Evolutionary conservation across 306 rosid species (phyloP).

Genomic region (Amphicarpaea edgeworthii): DNA sequence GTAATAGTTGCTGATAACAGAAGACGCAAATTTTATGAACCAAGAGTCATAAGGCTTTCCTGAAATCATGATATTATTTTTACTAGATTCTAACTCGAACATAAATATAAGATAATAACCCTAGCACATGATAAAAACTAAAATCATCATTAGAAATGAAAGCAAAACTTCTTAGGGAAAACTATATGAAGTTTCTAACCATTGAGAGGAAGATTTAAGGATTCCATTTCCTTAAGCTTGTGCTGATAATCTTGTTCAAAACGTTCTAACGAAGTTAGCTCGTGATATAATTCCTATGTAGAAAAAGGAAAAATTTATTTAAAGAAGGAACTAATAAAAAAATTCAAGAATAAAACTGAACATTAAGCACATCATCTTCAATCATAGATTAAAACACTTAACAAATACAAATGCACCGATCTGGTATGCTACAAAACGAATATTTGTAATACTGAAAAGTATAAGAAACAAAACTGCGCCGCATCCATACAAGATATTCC

Average conservation of each 20-base stretch:
- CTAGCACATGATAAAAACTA: conserved; percentile 19
- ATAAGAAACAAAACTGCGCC: conserved; percentile 20
- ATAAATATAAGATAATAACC: not conserved
- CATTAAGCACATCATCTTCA: conserved; percentile 13
- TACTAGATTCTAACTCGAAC: not conserved
- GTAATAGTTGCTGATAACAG: not conserved
- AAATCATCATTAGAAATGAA: not conserved
- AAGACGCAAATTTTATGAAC: not conserved
- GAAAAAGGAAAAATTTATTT: conserved; percentile 32
- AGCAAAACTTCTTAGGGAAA: not conserved
- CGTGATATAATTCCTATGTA: conserved; percentile 85
- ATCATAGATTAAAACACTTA: conserved; percentile 4
- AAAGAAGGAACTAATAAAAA: not conserved
- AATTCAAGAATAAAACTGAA: conserved; percentile 9
- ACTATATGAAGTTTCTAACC: conserved; percentile 60
- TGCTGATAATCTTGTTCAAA: conserved; percentile 84
- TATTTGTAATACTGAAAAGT: not conserved
- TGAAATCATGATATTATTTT: too few relatives aligned
- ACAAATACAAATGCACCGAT: not conserved
- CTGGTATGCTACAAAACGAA: conserved; percentile 24
- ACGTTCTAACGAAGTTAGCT: conserved; percentile 70
- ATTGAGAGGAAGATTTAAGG: conserved; percentile 69
- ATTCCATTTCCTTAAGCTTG: conserved; percentile 76
- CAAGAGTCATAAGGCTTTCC: not conserved
- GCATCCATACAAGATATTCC: conserved; percentile 8